Evolutionary conservation across 2,329 filamentous ascomycete genomes (phyloP), one percentile per base, ranked within the genome.

Genomic region (Magnaporthales sp.): DNA sequence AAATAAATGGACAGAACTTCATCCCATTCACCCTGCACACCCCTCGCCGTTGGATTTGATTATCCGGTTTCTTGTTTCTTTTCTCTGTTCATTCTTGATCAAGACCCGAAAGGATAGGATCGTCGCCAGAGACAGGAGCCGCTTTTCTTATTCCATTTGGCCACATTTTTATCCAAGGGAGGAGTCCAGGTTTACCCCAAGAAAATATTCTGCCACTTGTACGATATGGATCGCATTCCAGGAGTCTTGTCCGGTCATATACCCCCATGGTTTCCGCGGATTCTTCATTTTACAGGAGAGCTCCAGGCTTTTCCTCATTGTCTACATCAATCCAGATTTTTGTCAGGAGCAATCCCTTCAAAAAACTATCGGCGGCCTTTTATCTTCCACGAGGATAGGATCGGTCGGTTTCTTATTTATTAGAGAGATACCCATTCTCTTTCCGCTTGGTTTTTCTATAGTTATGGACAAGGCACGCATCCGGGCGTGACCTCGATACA

Each of bases 1-100:
- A 77, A 80, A 73, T 89, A 84, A 74, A 74, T 67, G 65, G 27
- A 24, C 11, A 11, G 19, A 26, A 19, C 22, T 8, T 24, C 29
- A 29, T 13, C 26, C n/a, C 58, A 3, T 30, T 30, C n/a, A 15
- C 61, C 62, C 7, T 19, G 13, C 26, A 10, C 11, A 56, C 19
- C 13, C n/a, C n/a, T n/a, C 54, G 38, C 29, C 66, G n/a, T 46
- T 5, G 38, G 38, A 46, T n/a, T n/a, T 46, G 38, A 38, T 66
- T 10, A 11, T 6, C 30, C 30, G 31, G 22, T 66, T 62, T 29
- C 63, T 30, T 54, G 62, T 54, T 51, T 13, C 30, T 27, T 24
- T 54, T 29, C 32, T 46, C 38, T 46, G 38, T 46, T 46, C 38
- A 46, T 46, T 46, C n/a, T 46, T 46, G 38, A 46, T 46, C 38